These are phyloP conservation scores for Fusarium palustre DNA, from an alignment of 2,329 filamentous ascomycete genomes.

Conservation along the genomic window DNA sequence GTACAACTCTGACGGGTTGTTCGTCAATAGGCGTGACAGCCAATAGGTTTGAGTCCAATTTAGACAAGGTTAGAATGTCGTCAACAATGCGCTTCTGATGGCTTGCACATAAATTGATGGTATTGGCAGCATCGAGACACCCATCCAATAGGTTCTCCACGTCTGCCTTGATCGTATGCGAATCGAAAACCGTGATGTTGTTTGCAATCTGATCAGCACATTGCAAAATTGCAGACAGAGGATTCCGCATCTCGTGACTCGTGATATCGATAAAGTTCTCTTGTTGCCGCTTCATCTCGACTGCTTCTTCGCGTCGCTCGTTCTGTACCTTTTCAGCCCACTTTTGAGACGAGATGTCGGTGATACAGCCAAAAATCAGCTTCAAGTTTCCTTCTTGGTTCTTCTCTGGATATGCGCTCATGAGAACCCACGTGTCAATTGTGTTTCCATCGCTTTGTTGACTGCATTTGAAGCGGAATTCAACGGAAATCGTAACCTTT, in stretches of 20 bases:
- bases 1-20: constrained; percentile 75
- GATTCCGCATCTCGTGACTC: constrained; percentile 81
- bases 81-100: constrained; percentile 81
- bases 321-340: constrained; percentile 85
- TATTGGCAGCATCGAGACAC: constrained; percentile 81
- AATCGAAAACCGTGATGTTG: constrained; percentile 59
- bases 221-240: constrained; percentile 78
- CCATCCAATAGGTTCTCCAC: constrained; percentile 63
- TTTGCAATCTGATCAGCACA: constrained; percentile 78
- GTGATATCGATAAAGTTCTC: constrained; percentile 81
- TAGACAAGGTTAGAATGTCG: constrained; percentile 74
- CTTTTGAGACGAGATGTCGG: constrained; percentile 88
- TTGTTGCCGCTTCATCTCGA: constrained; percentile 80
- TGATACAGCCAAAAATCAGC: constrained; percentile 83
- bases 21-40: constrained; percentile 77
- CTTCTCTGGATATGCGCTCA: constrained; percentile 81
- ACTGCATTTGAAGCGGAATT: constrained; percentile 79
- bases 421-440: constrained; percentile 80
- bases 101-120: constrained; percentile 81
- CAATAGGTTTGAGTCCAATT: constrained; percentile 77
- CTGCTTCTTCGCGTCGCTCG: constrained; percentile 80
- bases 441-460: constrained; percentile 70
- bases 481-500: constrained; percentile 73
- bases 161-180: constrained; percentile 55
- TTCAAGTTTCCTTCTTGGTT: constrained; percentile 73